These are phyloP conservation scores for Diddensiella santjacobensis DNA, from an alignment of 805 yeast genomes.

Conservation along the genomic window DNA sequence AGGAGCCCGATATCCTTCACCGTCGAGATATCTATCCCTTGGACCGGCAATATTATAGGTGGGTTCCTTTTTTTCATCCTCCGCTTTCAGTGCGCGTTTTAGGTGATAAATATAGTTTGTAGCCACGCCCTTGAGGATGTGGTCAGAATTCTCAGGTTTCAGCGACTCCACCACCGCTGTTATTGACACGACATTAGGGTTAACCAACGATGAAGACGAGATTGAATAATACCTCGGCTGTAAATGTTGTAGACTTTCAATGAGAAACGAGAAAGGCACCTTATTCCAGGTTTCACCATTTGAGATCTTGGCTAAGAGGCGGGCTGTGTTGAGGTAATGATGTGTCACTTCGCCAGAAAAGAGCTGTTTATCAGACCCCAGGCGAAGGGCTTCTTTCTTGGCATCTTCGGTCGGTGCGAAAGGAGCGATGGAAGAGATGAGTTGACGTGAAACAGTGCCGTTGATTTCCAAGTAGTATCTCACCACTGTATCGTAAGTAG, in stretches of 20 bases:
- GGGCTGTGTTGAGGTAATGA: slow-evolving; percentile 68
- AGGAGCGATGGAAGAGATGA: slow-evolving; percentile 63
- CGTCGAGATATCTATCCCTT: slow-evolving; percentile 48
- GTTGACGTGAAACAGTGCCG: slow-evolving; percentile 91
- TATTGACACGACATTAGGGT: slow-evolving; percentile 69
- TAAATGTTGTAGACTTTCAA: slow-evolving; percentile 75
- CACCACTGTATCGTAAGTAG: slow-evolving; percentile 81
- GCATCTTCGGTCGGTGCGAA: slow-evolving; percentile 72
- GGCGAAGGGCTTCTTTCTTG: slow-evolving; percentile 44
- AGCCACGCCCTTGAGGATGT: slow-evolving; percentile 74
- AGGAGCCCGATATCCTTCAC: slow-evolving; percentile 56
- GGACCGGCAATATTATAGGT: slow-evolving; percentile 82
- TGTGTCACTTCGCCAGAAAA: slow-evolving; percentile 65
- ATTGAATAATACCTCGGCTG: slow-evolving; percentile 96
- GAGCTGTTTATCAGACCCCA: slow-evolving; percentile 63
- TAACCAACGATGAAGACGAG: slow-evolving; percentile 79
- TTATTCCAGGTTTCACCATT: slow-evolving; percentile 62
- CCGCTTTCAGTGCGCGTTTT: slow-evolving; percentile 54
- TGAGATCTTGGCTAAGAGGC: slow-evolving; percentile 61
- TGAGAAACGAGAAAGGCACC: slow-evolving; percentile 79
- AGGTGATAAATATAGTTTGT: slow-evolving; percentile 81
- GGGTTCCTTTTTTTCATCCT: slow-evolving; percentile 27
- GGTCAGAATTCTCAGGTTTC: slow-evolving; percentile 33
- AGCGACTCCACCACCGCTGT: slow-evolving; percentile 89
- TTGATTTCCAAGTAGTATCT: slow-evolving; percentile 87